phyloP scores from a whole-genome alignment of 257 asterid genomes.

The Salvia miltiorrhiza region DNA sequence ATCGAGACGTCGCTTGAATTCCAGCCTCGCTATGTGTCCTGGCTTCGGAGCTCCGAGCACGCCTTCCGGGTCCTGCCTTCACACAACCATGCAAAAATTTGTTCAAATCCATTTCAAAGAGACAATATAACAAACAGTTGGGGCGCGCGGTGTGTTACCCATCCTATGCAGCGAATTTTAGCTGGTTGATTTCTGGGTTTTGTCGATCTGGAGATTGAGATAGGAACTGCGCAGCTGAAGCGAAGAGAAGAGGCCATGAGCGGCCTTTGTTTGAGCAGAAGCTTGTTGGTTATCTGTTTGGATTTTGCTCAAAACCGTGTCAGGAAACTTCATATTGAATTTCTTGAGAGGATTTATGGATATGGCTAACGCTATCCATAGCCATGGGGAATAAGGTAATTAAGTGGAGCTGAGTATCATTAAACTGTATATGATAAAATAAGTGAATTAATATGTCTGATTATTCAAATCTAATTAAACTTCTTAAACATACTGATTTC shows the following conservation, averaged over 20 bases:
- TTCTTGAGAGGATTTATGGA: neutral
- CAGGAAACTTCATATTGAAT: neutral
- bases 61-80: slow-evolving; percentile 94
- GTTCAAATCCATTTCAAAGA: neutral
- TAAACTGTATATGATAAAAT: no score
- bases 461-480: no score
- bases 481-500: no score
- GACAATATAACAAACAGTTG: slow-evolving; percentile 11
- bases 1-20: slow-evolving; percentile 66
- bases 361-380: neutral
- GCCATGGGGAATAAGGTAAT: neutral
- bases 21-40: slow-evolving; percentile 66
- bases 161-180: slow-evolving; percentile 70
- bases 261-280: slow-evolving; percentile 27
- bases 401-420: neutral
- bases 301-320: slow-evolving; percentile 15
- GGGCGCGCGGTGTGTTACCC: slow-evolving; percentile 44
- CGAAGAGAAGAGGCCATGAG: slow-evolving; percentile 54
- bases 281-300: slow-evolving; percentile 42
- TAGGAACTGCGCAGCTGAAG: slow-evolving; percentile 37
- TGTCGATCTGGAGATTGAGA: slow-evolving; percentile 30
- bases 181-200: slow-evolving; percentile 33
- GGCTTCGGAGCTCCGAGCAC: slow-evolving; percentile 52
- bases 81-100: slow-evolving; percentile 9
- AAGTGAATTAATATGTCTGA: no score